Conservation (phyloP, 2,329 filamentous ascomycete species). For the Aspergillus transmontanensis region DNA sequence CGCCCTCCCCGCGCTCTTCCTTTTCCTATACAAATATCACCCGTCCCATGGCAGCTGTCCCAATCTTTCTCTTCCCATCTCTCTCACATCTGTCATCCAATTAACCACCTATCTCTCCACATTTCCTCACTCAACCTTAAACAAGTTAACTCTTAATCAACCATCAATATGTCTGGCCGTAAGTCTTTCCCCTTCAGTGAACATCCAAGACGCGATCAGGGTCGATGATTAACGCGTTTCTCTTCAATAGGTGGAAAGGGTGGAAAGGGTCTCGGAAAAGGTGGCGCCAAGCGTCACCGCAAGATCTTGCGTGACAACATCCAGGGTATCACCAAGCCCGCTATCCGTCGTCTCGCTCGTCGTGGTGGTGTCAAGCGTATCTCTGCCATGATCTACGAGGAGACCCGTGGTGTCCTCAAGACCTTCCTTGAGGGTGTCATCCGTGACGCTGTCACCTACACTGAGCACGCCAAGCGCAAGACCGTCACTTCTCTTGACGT, state of each 20-base stretch:
- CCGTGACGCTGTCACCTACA: conserved; percentile 78
- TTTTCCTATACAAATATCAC: conserved; percentile 45
- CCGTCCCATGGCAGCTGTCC: conserved; percentile 30
- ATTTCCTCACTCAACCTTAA: conserved; percentile 29
- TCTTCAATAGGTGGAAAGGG: conserved; percentile 76
- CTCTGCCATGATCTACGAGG: conserved; percentile 89
- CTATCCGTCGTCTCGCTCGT: conserved; percentile 96
- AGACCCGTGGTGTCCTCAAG: conserved; percentile 81
- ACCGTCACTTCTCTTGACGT: conserved; percentile 60
- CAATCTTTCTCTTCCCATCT: conserved; percentile 27
- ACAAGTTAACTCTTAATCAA: conserved; percentile 33
- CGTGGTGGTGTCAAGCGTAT: conserved; percentile 99
- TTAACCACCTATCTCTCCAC: conserved; percentile 27
- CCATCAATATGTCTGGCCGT: conserved; percentile 62
- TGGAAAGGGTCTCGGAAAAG: conserved; percentile 97
- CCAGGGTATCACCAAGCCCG: conserved; percentile 98
- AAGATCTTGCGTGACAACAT: conserved; percentile 99
- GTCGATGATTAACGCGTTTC: conserved; percentile 49
- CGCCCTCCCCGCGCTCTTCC: conserved; percentile 28
- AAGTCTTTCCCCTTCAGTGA: conserved; percentile 40
- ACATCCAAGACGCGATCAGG: neutral
- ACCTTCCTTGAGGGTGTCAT: conserved; percentile 83
- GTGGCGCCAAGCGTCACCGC: conserved; percentile 96
- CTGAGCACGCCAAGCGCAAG: conserved; percentile 77
- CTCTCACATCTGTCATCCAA: conserved; percentile 26